These are phyloP conservation scores for Fusarium anthophilum DNA, from an alignment of 2,329 filamentous ascomycete genomes.

Conservation along the genomic window DNA sequence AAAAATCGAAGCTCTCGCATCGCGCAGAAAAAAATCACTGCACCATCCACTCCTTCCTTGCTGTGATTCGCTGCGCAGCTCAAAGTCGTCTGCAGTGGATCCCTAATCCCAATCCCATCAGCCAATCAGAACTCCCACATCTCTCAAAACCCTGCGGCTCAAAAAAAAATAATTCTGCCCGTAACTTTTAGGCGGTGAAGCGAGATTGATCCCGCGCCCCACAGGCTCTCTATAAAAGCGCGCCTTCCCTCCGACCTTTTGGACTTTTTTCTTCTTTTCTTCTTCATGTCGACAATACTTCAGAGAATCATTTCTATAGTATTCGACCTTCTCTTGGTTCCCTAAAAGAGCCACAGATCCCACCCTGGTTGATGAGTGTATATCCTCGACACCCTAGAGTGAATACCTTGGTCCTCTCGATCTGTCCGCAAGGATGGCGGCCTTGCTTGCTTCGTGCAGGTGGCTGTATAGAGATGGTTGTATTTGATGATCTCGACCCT, in stretches of 20 bases:
- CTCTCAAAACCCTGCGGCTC: not conserved
- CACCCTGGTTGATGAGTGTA: conserved; percentile 63
- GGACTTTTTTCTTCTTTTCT: conserved; percentile 58
- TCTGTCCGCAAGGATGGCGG: conserved; percentile 65
- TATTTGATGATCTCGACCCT: conserved; percentile 89
- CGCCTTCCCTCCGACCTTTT: conserved; percentile 22
- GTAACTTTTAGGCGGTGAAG: conserved; percentile 50
- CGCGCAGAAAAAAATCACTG: not conserved
- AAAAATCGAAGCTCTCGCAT: not conserved
- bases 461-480: conserved; percentile 83
- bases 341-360: conserved; percentile 92
- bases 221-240: conserved; percentile 31
- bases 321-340: conserved; percentile 91
- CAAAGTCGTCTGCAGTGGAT: conserved; percentile 4
- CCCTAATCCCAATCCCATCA: not conserved
- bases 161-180: conserved; percentile 38
- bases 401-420: conserved; percentile 44
- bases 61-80: not conserved
- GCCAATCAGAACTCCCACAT: not conserved
- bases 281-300: conserved; percentile 72
- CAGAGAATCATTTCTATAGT: conserved; percentile 98
- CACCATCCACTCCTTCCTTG: conserved; percentile 2
- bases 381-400: conserved; percentile 75
- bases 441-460: conserved; percentile 16
- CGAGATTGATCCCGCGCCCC: conserved; percentile 24